Evolutionary conservation across 2,329 filamentous ascomycete species (phyloP), one percentile per base, ranked within the genome.

Genomic region (Piedraia hortae): DNA sequence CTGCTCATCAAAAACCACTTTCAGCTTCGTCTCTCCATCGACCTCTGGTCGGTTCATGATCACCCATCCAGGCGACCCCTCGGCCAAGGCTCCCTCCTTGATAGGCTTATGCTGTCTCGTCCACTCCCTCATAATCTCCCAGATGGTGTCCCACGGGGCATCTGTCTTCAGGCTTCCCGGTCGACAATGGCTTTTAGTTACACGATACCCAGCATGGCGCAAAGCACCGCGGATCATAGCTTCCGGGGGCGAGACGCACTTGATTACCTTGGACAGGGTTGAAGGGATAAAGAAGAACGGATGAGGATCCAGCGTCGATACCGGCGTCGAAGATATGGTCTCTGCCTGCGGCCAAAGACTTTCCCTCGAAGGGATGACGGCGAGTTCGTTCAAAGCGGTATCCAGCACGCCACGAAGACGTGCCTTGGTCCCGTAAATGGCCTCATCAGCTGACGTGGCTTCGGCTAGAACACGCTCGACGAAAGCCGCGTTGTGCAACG

Each of bases 111-210:
- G 72, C 40, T 89, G 77, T 12, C 69, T 61, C 8, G 73, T 62
- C 77, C 78, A 97, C 46, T 90, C 78, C 12, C 74, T 60, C 63
- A 93, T 85, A 13, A 93, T 53, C 41, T 88, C 72, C 80, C 85
- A 93, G 21, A 97, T 60, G 0, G 75, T 66, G 4, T 54, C 54
- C 78, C 78, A 97, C 0, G 80, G 74, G 8, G 85, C 85, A 45
- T 93, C 66, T 0, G 85, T 93, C 50, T 88, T 89, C 45, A 93
- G 66, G 37, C 74, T 85, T 12, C 80, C 82, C 0, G 75, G 60
- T 33, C 78, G 77, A 35, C 77, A 77, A 44, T 97, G 85, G 34
- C 74, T 89, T 36, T 82, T 64, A 1, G 74, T 74, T 3, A 72
- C 72, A 20, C 60, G 58, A 41, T 89, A 93, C 4, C 82, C 85